A percentile compares a stretch with the other conserved stretches of the same genome.
phyloP scores from a whole-genome alignment of 441 rosid species.

The Pelargonium fulgidum region DNA sequence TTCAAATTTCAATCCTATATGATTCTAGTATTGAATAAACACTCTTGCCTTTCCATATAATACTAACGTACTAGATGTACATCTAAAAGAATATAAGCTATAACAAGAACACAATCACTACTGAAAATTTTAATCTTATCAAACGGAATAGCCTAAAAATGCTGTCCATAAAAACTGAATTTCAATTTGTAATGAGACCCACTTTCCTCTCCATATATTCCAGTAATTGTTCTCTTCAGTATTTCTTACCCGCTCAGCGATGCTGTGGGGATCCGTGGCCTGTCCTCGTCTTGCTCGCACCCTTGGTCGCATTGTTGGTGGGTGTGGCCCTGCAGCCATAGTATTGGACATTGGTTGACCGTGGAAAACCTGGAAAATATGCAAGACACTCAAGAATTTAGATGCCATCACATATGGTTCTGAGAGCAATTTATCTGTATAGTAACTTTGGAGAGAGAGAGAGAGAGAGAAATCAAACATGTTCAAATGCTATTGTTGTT shows the following conservation, averaged over 20 bases:
- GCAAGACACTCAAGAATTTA: not conserved
- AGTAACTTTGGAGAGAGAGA: not conserved
- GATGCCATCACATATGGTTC: not conserved
- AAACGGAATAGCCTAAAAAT: not conserved
- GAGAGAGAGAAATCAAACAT: not conserved
- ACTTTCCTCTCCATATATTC: not conserved
- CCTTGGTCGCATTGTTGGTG: slow-evolving; percentile 89
- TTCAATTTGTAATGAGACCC: not conserved
- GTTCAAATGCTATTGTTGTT: not conserved
- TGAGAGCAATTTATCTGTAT: not conserved
- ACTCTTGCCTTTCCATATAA: not conserved
- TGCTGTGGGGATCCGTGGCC: slow-evolving; percentile 99
- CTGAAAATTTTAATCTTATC: not conserved
- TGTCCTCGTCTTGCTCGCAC: slow-evolving; percentile 99
- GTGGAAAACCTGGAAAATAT: slow-evolving; percentile 57
- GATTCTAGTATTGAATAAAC: not conserved
- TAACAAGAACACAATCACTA: too few relatives aligned
- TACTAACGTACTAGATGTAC: not conserved
- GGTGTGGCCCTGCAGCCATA: slow-evolving; percentile 70
- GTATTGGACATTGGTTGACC: slow-evolving; percentile 76
- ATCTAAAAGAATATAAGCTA: too few relatives aligned
- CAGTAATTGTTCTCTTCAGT: not conserved
- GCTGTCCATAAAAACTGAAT: not conserved
- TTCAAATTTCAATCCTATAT: not conserved
- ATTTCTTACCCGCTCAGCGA: slow-evolving; percentile 80